Base-by-base conservation (phyloP, 441 rosid genomes). In the Macaranga tanarius region DNA sequence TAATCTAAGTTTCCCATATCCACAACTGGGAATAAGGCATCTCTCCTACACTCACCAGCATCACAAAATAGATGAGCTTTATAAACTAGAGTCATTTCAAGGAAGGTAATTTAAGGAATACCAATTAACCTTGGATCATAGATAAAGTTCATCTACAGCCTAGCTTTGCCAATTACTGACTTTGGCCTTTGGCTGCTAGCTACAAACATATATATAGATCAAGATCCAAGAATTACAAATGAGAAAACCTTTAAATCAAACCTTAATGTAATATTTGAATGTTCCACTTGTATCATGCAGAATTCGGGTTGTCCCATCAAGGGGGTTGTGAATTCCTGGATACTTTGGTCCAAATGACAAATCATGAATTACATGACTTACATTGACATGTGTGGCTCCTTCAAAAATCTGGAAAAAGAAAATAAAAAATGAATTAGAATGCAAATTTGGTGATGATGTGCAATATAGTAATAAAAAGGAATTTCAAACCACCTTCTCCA, bases 261-360 rank as follows among this genome's bases (percentile, higher is more conserved):
- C 99, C 98, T 95, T 93, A 55, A 95, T 92, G 81, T 88, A 95
- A 79, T 95, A 92, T 75, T 93, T 89, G 88, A 95, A 93, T 62
- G 88, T 88, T 81, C 99, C 97, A 79, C 95, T 93, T 45, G 91
- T 73, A 15, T 83, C 88, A 67, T 77, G 97, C 76, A 93, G 86
- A 68, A 83, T 80, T 71, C 97, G 84, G 40, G 10, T 74, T 4
- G 94, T 93, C 63, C 76, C 97, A 79, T 95, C 97, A 68, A 92
- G 92, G 44, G 97, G 98, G 77, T 95, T 93, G 86, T 91, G 95
- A 68, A 84, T 73, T 70, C 97, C 96, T 0, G 93, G 96, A 81
- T 90, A 95, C 71, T 93, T 84, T 7, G 97, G 99, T 66, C 99
- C 98, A 81, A 95, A 95, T 70, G 99, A 88, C 75, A 95, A 76